Base-by-base conservation (phyloP, 225 moss, liverwort and hornwort genomes). In the Lunularia cruciata region DNA sequence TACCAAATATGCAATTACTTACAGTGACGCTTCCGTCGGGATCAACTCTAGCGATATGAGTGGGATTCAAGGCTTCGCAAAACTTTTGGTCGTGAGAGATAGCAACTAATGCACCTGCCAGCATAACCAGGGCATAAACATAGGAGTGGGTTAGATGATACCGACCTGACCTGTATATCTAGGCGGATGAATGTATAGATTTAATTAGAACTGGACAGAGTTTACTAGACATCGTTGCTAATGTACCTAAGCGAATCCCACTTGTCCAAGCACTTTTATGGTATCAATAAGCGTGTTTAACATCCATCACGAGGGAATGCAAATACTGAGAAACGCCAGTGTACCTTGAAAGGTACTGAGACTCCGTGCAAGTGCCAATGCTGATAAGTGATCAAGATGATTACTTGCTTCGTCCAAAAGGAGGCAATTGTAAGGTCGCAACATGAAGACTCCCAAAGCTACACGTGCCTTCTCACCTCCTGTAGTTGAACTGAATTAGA, bases 321-420 rank as follows among this genome's bases (percentile, higher is more conserved):
- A n/a, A n/a, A n/a, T n/a, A n/a, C n/a, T n/a, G n/a, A n/a, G n/a
- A n/a, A n/a, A n/a, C n/a, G n/a, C n/a, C n/a, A n/a, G n/a, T 25
- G 26, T 54, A 90, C 95, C 95, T 79, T 88, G 76, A 33, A 92
- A 96, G 45, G 71, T 80, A 71, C 90, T 88, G 65, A 96, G 77
- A 69, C 92, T 88, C 64, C 88, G 83, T 7, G 95, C 95, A 76
- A 96, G 87, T 39, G 95, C 92, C 83, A 92, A 80, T 62, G 92
- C 95, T 27, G 95, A 96, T 40, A 88, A 83, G 66, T 90, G 95
- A 74, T 96, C 95, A 43, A 96, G 87, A 68, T 96, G 95, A 72
- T 96, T 96, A 78, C 95, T 96, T 57, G 95, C 92, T 87, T 96
- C 95, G 55, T 96, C 95, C 52, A 96, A 78, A 76, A 96, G 90